These are phyloP conservation scores for Drosera capensis DNA, from an alignment of 148 eudicot species.

Conservation along the genomic window DNA sequence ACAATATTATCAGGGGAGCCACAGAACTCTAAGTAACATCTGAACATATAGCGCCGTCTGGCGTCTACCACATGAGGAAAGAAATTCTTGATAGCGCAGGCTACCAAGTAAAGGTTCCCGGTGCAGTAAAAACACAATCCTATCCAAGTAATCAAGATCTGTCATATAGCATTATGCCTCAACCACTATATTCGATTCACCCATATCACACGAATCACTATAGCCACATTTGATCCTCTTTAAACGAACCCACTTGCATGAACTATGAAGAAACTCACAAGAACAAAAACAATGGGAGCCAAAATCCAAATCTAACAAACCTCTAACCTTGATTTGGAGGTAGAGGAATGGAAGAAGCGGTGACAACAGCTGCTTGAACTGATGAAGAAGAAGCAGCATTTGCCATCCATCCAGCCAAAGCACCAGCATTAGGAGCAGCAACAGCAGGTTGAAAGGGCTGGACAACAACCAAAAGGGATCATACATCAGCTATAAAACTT, in stretches of 20 bases:
- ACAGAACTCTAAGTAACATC: too few relatives aligned
- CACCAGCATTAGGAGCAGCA: constrained; percentile 68
- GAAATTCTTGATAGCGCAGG: too few relatives aligned
- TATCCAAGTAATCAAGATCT: too few relatives aligned
- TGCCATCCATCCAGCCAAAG: constrained; percentile 93
- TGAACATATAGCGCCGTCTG: too few relatives aligned
- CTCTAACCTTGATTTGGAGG: constrained; percentile 67
- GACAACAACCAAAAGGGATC: constrained; percentile 5
- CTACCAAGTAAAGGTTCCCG: too few relatives aligned
- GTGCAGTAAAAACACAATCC: too few relatives aligned
- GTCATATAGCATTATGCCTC: too few relatives aligned
- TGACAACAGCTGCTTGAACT: constrained; percentile 89
- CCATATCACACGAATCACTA: too few relatives aligned
- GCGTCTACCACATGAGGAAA: too few relatives aligned
- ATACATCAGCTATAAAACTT: background rate
- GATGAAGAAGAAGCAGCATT: constrained; percentile 79
- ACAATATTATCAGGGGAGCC: too few relatives aligned
- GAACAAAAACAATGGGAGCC: background rate
- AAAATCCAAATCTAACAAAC: background rate
- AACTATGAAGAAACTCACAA: background rate
- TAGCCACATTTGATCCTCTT: too few relatives aligned
- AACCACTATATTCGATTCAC: too few relatives aligned
- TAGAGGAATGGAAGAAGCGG: constrained; percentile 64
- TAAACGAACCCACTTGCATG: background rate
- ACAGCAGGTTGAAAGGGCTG: constrained; percentile 79